Evolutionary conservation across 441 rosid genomes (phyloP), one percentile per base, ranked within the genome.

Genomic region (Erysimum pusillum): DNA sequence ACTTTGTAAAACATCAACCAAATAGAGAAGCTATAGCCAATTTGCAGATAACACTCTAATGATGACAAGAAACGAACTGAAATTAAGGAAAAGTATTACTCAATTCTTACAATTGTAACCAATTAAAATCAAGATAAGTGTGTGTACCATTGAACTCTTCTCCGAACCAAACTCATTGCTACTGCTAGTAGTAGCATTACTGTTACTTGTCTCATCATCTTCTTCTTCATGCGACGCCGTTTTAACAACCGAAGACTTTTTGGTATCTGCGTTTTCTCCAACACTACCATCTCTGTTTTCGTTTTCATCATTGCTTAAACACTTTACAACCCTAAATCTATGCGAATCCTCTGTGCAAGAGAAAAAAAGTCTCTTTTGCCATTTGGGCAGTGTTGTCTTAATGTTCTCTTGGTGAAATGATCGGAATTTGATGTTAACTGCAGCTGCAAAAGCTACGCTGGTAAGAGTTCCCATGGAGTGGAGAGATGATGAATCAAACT

Each of bases 391-490:
- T 49, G 75, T 74, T 52, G 73, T 18, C 15, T 63, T 79, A 48
- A 69, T 41, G 70, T 79, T 82, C 12, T 73, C 81, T 51, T 84
- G 69, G 74, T 66, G 48, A 66, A 59, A 62, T 41, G 88, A 69
- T 62, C 83, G 78, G 75, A 81, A 67, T 53, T 77, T 75, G 79
- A 84, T 79, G 77, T 74, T 84, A 59, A 84, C 74, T 14, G 86
- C 75, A 69, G 84, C 77, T 52, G 84, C 83, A 52, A 87, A 87
- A 66, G 83, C 87, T 56, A 77, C 84, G 88, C 87, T 87, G 34
- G 91, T 81, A 18, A 91, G 90, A 74, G 96, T 88, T 64, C 92
- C 96, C 98, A 94, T 60, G 75, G 52, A 46, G 17, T 3, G 52
- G 51, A 45, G 51, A 45, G 51, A 9, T 25, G 48, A 14, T 44